Evolutionary conservation across 495 filamentous ascomycete genomes (phyloP).

Genomic region (Terfezia claveryi): DNA sequence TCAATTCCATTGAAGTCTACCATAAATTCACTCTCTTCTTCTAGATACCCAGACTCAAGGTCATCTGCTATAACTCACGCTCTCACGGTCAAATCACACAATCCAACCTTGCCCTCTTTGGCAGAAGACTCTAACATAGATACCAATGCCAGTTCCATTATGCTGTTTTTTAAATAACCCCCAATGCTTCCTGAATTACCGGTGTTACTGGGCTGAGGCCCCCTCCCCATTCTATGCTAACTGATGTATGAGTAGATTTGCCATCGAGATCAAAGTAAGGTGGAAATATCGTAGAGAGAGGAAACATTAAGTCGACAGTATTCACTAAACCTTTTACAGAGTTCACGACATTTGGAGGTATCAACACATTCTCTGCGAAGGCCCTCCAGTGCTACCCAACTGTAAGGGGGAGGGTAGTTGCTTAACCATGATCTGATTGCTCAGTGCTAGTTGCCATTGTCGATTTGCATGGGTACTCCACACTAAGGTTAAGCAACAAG

Average conservation of each 20-base stretch:
- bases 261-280: background rate
- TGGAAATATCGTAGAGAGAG: no score
- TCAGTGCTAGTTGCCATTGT: no score
- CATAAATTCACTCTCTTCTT: background rate
- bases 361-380: slow-evolving; percentile 1
- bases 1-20: background rate
- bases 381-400: slow-evolving; percentile 20
- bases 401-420: slow-evolving; percentile 6
- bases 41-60: background rate
- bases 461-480: no score
- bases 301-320: no score
- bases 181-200: background rate
- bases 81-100: no score
- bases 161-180: background rate
- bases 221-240: background rate
- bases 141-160: background rate
- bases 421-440: no score
- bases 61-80: background rate
- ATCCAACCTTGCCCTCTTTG: background rate
- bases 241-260: background rate
- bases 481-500: no score
- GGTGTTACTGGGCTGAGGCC: background rate
- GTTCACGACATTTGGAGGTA: background rate
- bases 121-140: background rate
- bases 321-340: background rate